Percentiles rank a stretch among this genome's conserved stretches.
phyloP scores from a whole-genome alignment of 169 alveolate genomes.

The Toxoplasma gondii region DNA sequence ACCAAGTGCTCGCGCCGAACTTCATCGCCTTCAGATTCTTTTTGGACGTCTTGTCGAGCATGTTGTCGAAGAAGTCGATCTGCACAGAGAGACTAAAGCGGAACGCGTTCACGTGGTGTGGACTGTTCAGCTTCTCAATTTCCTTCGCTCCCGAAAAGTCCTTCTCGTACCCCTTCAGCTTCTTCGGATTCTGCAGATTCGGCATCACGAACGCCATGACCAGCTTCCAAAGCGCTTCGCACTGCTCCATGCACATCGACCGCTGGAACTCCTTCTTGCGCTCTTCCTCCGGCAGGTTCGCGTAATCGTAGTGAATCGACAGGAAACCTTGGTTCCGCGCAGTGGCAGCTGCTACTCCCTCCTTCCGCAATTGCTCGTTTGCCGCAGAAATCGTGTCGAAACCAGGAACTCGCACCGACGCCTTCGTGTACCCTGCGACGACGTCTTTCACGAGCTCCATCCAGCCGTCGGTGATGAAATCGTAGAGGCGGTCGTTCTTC shows the following conservation, averaged over 20 bases:
- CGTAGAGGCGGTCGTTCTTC: constrained; percentile 25
- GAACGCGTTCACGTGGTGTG: constrained; percentile 43
- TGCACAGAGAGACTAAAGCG: constrained; percentile 45
- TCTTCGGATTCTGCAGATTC: constrained; percentile 42
- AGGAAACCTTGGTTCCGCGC: constrained; percentile 39
- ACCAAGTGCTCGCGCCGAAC: constrained; percentile 45
- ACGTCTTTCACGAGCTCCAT: constrained; percentile 49
- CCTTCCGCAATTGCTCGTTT: neutral
- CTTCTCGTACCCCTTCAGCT: constrained; percentile 32
- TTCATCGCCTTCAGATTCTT: constrained; percentile 29
- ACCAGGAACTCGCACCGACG: constrained; percentile 24
- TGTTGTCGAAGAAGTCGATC: constrained; percentile 46
- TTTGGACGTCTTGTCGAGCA: constrained; percentile 44
- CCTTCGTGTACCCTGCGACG: neutral
- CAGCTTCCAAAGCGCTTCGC: constrained; percentile 43
- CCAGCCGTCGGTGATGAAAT: constrained; percentile 31
- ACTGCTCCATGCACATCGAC: constrained; percentile 59
- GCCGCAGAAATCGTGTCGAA: constrained; percentile 29
- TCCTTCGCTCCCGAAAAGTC: constrained; percentile 1
- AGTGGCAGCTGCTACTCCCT: constrained; percentile 10
- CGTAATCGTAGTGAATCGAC: constrained; percentile 23
- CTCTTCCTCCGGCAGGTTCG: constrained; percentile 10
- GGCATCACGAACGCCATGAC: constrained; percentile 23
- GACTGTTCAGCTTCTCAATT: constrained; percentile 8
- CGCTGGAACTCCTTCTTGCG: constrained; percentile 35